Conservation (phyloP, 192 early-diverging fungal genomes). For the Thoreauomyces humboldtii region DNA sequence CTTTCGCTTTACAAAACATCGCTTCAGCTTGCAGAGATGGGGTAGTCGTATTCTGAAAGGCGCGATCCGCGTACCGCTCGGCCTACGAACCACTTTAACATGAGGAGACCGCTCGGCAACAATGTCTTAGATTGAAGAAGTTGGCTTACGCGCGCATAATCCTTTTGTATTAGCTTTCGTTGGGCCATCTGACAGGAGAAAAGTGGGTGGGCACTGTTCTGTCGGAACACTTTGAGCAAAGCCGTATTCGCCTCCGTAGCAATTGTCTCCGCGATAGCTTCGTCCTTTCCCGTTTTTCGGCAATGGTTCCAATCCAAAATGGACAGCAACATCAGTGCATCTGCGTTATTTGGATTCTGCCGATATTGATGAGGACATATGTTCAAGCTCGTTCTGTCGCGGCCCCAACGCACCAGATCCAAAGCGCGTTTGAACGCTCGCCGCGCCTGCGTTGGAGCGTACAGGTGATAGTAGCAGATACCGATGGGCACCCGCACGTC, state of each 20-base stretch:
- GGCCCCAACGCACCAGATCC: constrained; percentile 48
- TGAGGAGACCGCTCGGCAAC: too few relatives aligned
- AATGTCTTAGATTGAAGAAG: too few relatives aligned
- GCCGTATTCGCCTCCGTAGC: constrained; percentile 13
- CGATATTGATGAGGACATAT: too few relatives aligned
- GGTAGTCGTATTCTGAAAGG: constrained; percentile 14
- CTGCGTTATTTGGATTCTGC: constrained; percentile 60
- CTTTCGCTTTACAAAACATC: constrained; percentile 29
- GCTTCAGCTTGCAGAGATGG: constrained; percentile 33
- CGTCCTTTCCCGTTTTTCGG: constrained; percentile 32
- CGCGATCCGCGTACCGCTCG: constrained; percentile 22
- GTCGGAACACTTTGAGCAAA: constrained; percentile 49
- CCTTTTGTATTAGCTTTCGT: constrained; percentile 14
- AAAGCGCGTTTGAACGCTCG: constrained; percentile 68
- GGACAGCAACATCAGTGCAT: constrained; percentile 71
- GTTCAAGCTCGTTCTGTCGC: not conserved
- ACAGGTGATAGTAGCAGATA: constrained; percentile 76
- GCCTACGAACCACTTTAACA: too few relatives aligned
- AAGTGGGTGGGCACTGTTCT: constrained; percentile 54
- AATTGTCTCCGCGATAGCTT: constrained; percentile 10
- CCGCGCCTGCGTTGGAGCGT: constrained; percentile 65
- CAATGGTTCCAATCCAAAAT: constrained; percentile 78
- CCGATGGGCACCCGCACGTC: constrained; percentile 84
- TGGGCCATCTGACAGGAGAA: constrained; percentile 40
- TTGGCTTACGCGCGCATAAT: constrained; percentile 3